Evolutionary conservation across 2,329 filamentous ascomycete genomes (phyloP).

Genomic region (Pseudogymnoascus pannorum): DNA sequence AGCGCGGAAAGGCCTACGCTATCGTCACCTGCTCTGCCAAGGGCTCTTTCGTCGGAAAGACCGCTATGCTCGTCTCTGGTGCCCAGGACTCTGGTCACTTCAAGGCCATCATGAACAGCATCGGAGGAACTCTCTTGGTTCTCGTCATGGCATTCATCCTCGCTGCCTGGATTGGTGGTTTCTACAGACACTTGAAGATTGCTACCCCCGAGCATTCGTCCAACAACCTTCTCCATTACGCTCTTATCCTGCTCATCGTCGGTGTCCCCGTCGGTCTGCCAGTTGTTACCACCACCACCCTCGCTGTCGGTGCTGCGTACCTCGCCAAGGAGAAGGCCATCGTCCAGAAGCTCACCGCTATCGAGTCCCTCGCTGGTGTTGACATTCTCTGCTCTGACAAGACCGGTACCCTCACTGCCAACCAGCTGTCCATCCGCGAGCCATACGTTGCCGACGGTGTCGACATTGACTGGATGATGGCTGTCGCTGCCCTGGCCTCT

Average conservation of each 20-base stretch:
- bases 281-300: conserved; percentile 69
- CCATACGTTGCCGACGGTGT: conserved; percentile 70
- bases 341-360: conserved; percentile 72
- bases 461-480: conserved; percentile 81
- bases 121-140: conserved; percentile 66
- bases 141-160: conserved; percentile 74
- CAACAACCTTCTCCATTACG: conserved; percentile 60
- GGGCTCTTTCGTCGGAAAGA: conserved; percentile 70
- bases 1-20: conserved; percentile 69
- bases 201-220: conserved; percentile 50
- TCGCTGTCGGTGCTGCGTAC: conserved; percentile 71
- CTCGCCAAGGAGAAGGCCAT: conserved; percentile 72
- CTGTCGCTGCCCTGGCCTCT: conserved; percentile 66
- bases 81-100: conserved; percentile 71
- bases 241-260: conserved; percentile 65
- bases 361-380: conserved; percentile 69
- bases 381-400: conserved; percentile 77
- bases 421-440: conserved; percentile 69
- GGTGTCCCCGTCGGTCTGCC: conserved; percentile 75
- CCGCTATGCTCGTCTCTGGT: conserved; percentile 65
- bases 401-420: conserved; percentile 69
- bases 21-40: conserved; percentile 60
- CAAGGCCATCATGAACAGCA: conserved; percentile 79
- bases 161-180: conserved; percentile 68
- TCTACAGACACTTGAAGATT: conserved; percentile 64